Evolutionary conservation across 345 rosid species (phyloP).

Genomic region (Capsella bursapastoris): DNA sequence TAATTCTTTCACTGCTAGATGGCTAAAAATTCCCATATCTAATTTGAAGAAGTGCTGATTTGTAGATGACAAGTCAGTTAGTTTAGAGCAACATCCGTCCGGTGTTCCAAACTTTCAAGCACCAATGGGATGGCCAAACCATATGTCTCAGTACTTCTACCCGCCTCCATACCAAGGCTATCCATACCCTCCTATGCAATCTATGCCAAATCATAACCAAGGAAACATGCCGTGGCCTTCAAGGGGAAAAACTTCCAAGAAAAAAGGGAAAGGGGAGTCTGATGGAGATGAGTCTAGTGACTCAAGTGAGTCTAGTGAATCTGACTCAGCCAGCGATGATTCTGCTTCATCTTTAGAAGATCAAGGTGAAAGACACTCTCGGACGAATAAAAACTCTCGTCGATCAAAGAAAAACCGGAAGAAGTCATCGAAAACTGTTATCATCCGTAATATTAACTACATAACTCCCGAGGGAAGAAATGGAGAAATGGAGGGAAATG

Average conservation of each 20-base stretch:
- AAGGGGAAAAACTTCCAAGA: slow-evolving; percentile 50
- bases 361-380: slow-evolving; percentile 56
- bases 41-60: slow-evolving; percentile 17
- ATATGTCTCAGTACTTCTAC: slow-evolving; percentile 69
- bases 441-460: slow-evolving; percentile 87
- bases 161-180: slow-evolving; percentile 77
- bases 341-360: slow-evolving; percentile 51
- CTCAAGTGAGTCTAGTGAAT: slow-evolving; percentile 56
- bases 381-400: slow-evolving; percentile 41
- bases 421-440: slow-evolving; percentile 75
- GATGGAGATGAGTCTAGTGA: slow-evolving; percentile 51
- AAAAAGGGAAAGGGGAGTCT: slow-evolving; percentile 51
- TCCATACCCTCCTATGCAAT: slow-evolving; percentile 68
- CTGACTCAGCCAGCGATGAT: slow-evolving; percentile 56
- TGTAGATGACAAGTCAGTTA: slow-evolving; percentile 57
- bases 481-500: slow-evolving; percentile 61
- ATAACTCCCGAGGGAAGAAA: slow-evolving; percentile 78
- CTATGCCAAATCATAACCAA: slow-evolving; percentile 53
- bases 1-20: not conserved
- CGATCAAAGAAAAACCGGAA: slow-evolving; percentile 52
- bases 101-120: slow-evolving; percentile 51
- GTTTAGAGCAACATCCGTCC: slow-evolving; percentile 45
- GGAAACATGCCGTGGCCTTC: slow-evolving; percentile 59
- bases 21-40: not conserved
- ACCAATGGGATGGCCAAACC: slow-evolving; percentile 74